Conservation (phyloP, 2,329 filamentous ascomycete species). For the Cladophialophora carrionii region DNA sequence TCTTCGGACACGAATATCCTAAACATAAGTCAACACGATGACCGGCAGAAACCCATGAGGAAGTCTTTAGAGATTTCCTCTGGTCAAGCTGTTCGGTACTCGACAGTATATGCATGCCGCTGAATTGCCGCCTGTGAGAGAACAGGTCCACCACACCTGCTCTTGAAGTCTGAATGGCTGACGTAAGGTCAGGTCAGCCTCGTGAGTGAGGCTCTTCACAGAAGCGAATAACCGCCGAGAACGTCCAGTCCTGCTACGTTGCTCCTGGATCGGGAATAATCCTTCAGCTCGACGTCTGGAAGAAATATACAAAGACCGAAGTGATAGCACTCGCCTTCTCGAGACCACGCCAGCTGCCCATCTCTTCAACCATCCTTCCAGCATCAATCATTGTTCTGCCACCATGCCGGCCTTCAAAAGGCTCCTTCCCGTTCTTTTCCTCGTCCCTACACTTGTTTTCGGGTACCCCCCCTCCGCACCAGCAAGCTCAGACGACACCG, state of each 20-base stretch:
- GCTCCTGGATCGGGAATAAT: background rate
- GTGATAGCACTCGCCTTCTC: background rate
- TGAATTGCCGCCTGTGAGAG: slow-evolving; percentile 11
- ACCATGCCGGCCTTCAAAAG: slow-evolving; percentile 7
- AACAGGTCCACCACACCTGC: background rate
- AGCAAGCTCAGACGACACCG: slow-evolving; percentile 8
- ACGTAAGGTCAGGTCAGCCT: slow-evolving; percentile 20
- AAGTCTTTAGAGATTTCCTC: background rate
- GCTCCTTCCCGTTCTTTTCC: slow-evolving; percentile 9
- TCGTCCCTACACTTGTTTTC: slow-evolving; percentile 11
- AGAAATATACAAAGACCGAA: background rate
- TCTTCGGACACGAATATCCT: background rate
- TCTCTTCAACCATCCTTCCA: background rate
- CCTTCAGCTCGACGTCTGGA: background rate
- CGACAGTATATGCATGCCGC: background rate
- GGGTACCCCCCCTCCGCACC: background rate
- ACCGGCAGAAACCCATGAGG: slow-evolving; percentile 3
- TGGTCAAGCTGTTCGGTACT: background rate
- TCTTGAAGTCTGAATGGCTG: slow-evolving; percentile 12
- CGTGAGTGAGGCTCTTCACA: slow-evolving; percentile 2
- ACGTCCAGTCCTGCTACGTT: background rate
- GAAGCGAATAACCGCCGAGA: background rate
- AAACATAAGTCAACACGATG: slow-evolving; percentile 5
- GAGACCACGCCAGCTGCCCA: background rate
- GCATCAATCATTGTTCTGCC: background rate